Percentiles rank a stretch among this genome's conserved stretches.
phyloP scores from a whole-genome alignment of 805 yeast species.

The Yamadazyma tumulicola region DNA sequence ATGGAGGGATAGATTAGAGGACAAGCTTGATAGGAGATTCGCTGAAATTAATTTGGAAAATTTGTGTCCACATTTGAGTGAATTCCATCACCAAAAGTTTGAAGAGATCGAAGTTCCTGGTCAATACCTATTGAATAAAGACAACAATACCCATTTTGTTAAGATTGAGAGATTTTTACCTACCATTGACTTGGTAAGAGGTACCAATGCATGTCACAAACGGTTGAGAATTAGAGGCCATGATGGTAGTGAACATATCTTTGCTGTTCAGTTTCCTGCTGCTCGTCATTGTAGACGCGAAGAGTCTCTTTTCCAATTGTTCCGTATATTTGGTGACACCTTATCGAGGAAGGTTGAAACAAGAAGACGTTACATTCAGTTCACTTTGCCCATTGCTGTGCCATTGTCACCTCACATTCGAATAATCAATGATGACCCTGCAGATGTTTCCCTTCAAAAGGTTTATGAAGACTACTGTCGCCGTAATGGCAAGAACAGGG shows the following conservation, averaged over 20 bases:
- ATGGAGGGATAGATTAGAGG: conserved; percentile 93
- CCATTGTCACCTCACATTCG: conserved; percentile 95
- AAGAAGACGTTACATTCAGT: conserved; percentile 76
- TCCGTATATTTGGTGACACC: conserved; percentile 82
- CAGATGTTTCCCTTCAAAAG: conserved; percentile 71
- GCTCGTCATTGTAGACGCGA: conserved; percentile 97
- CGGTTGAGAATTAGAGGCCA: conserved; percentile 87
- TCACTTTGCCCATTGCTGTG: conserved; percentile 86
- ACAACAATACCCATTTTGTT: conserved; percentile 83
- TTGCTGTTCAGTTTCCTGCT: conserved; percentile 96
- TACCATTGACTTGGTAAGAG: conserved; percentile 80
- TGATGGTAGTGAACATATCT: conserved; percentile 87
- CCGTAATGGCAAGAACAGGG: conserved; percentile 68
- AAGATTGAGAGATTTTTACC: conserved; percentile 93
- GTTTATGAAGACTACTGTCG: conserved; percentile 87
- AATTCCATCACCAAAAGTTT: conserved; percentile 96
- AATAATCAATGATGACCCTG: conserved; percentile 76
- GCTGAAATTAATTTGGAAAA: conserved; percentile 79
- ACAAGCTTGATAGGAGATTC: conserved; percentile 81
- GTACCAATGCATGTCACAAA: conserved; percentile 86
- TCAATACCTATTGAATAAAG: conserved; percentile 85
- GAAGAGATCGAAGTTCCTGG: conserved; percentile 98
- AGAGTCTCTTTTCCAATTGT: conserved; percentile 88
- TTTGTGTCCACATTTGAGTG: conserved; percentile 90
- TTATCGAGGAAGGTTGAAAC: conserved; percentile 80